These are phyloP conservation scores for Chlorella sorokiniana DNA, from an alignment of 139 green algal genomes.

Conservation along the genomic window DNA sequence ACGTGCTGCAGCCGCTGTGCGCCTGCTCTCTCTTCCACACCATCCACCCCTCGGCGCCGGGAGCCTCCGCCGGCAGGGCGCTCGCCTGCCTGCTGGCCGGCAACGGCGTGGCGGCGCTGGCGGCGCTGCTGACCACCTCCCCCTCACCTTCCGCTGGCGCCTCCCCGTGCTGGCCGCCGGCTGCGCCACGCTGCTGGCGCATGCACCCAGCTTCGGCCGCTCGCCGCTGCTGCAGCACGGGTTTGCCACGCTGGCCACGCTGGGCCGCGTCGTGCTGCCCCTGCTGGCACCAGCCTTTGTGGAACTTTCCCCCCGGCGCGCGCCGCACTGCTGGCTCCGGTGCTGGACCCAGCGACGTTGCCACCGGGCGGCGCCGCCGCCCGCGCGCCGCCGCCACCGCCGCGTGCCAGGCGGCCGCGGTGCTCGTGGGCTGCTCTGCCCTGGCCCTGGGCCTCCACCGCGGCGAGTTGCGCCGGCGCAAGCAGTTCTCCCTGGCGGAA, in stretches of 20 bases:
- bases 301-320: background rate
- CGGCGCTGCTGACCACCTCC: background rate
- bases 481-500: background rate
- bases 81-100: background rate
- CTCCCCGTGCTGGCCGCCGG: background rate
- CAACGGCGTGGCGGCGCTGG: constrained; percentile 17
- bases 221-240: constrained; percentile 26
- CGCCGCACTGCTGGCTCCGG: background rate
- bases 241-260: background rate
- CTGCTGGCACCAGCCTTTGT: background rate
- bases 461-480: background rate
- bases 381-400: background rate
- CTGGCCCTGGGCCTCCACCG: background rate
- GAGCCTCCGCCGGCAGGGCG: background rate
- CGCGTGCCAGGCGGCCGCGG: background rate
- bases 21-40: background rate
- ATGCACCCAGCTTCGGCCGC: background rate
- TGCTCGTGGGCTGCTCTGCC: background rate
- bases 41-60: background rate
- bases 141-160: constrained; percentile 5
- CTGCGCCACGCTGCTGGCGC: background rate
- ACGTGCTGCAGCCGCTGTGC: background rate
- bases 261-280: constrained; percentile 3
- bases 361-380: too few species aligned
- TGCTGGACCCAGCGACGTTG: background rate